These are phyloP conservation scores for Nannizzia gypsea DNA, from an alignment of 2,329 filamentous ascomycete genomes.

Conservation along the genomic window DNA sequence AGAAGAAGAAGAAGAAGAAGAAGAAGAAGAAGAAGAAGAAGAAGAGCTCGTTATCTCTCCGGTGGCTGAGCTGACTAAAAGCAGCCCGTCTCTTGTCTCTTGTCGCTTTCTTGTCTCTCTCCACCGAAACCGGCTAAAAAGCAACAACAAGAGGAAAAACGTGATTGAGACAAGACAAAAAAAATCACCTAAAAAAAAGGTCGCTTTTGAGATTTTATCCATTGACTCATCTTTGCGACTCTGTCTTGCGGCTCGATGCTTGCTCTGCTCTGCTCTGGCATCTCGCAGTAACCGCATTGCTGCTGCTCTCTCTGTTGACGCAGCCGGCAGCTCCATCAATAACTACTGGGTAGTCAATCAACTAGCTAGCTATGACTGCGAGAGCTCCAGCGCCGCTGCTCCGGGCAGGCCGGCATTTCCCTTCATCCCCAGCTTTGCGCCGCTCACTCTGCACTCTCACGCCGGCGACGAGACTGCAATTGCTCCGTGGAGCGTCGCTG, in stretches of 20 bases:
- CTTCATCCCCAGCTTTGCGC: background rate
- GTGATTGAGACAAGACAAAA: background rate
- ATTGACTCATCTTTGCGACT: background rate
- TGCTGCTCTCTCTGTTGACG: slow-evolving; percentile 1
- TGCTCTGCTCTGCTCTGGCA: background rate
- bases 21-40: too few species aligned
- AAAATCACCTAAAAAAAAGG: background rate
- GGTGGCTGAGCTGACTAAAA: slow-evolving; percentile 1
- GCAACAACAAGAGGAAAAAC: background rate
- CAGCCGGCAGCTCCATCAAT: background rate
- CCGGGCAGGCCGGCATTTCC: slow-evolving; percentile 9
- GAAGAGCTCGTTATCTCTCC: too few species aligned
- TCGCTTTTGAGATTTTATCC: background rate
- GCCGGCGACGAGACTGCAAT: slow-evolving; percentile 9
- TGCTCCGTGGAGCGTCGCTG: background rate
- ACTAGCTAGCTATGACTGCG: background rate
- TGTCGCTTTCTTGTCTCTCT: background rate
- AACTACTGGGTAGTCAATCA: too few species aligned
- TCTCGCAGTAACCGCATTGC: background rate
- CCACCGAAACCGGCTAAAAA: slow-evolving; percentile 4
- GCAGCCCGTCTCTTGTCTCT: background rate
- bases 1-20: too few species aligned
- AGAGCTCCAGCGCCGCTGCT: slow-evolving; percentile 8
- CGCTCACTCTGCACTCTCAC: background rate
- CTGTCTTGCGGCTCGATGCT: background rate